Evolutionary conservation across 495 filamentous ascomycete genomes (phyloP).

Genomic region (Aspergillus campestris): DNA sequence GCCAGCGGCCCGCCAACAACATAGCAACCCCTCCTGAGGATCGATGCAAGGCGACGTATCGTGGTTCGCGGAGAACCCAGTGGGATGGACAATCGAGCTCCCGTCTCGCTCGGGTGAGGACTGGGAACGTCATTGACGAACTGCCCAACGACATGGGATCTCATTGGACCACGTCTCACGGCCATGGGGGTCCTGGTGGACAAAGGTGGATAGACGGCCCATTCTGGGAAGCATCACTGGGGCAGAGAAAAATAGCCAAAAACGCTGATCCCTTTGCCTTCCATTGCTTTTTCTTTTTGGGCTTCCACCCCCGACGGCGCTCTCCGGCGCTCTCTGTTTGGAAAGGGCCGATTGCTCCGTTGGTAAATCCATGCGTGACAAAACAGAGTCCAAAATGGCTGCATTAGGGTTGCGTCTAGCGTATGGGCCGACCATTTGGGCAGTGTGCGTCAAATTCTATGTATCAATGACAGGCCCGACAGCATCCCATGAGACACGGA

Average conservation of each 20-base stretch:
- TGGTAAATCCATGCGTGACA: no score
- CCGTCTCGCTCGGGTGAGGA: constrained; percentile 20
- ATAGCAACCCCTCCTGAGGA: constrained; percentile 13
- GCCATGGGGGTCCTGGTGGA: constrained; percentile 17
- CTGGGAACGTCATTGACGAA: constrained; percentile 32
- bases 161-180: constrained; percentile 39
- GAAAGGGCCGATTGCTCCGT: no score
- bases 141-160: constrained; percentile 21
- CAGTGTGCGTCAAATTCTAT: no score
- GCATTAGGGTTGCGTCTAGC: no score
- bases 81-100: constrained; percentile 21
- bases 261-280: neutral
- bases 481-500: no score
- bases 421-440: no score
- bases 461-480: no score
- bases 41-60: constrained; percentile 36
- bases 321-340: no score
- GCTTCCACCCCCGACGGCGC: no score
- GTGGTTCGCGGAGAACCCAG: constrained; percentile 26
- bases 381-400: no score
- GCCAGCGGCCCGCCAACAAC: constrained; percentile 11
- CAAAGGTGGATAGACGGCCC: constrained; percentile 5
- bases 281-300: no score
- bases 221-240: constrained; percentile 20
- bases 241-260: constrained; percentile 18